phyloP scores from a whole-genome alignment of 2,329 filamentous ascomycete species.

The Rugonectria rugulosa region DNA sequence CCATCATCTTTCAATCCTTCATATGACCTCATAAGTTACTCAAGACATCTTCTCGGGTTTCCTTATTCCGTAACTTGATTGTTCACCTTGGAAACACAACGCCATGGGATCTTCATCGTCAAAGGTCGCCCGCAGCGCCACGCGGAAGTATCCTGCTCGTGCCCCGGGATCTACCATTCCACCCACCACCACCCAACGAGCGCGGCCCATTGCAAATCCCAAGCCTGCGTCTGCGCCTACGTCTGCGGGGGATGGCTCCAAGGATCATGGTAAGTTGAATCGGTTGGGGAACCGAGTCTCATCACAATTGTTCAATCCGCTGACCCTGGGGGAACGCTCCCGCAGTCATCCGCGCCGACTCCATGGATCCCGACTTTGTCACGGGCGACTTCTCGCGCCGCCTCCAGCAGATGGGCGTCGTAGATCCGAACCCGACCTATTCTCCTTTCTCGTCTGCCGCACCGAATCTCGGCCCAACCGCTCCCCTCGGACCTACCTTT shows the following conservation, averaged over 20 bases:
- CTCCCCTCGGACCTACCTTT: slow-evolving; percentile 37
- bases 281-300: neutral
- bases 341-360: slow-evolving; percentile 51
- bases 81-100: no score
- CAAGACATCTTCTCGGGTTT: slow-evolving; percentile 4
- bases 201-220: slow-evolving; percentile 23
- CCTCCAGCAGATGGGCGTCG: slow-evolving; percentile 62
- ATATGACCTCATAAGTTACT: neutral
- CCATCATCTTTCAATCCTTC: slow-evolving; percentile 10
- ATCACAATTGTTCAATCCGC: neutral
- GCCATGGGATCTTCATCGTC: slow-evolving; percentile 56
- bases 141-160: slow-evolving; percentile 55
- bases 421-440: slow-evolving; percentile 60
- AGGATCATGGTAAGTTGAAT: slow-evolving; percentile 31
- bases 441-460: slow-evolving; percentile 59
- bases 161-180: slow-evolving; percentile 38
- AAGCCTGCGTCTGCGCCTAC: slow-evolving; percentile 10
- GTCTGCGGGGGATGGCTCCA: slow-evolving; percentile 19
- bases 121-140: slow-evolving; percentile 50
- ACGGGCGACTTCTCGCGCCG: slow-evolving; percentile 58
- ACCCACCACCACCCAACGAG: slow-evolving; percentile 28
- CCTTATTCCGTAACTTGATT: neutral
- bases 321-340: slow-evolving; percentile 21
- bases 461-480: slow-evolving; percentile 28
- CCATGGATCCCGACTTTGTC: slow-evolving; percentile 50